Percentiles rank a stretch among this genome's conserved stretches.
phyloP scores from a whole-genome alignment of 345 rosid genomes.

The Heritiera littoralis region DNA sequence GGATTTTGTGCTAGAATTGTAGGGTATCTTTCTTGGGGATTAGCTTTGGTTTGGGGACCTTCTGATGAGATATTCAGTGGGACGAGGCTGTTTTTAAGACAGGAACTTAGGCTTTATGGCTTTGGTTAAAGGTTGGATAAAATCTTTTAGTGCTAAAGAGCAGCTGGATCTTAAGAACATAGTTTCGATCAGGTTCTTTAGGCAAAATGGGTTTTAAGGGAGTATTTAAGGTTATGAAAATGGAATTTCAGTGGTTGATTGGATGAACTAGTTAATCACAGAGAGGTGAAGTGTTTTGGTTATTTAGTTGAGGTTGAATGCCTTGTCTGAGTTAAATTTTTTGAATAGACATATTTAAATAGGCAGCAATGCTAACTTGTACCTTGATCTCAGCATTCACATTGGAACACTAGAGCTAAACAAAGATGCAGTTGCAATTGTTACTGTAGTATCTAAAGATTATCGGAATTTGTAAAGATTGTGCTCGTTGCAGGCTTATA shows the following conservation, averaged over 20 bases:
- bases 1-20: neutral
- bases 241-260: neutral
- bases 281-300: neutral
- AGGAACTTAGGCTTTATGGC: neutral
- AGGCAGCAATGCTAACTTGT: neutral
- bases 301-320: neutral
- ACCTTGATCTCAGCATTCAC: neutral
- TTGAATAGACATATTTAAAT: neutral
- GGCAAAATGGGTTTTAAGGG: neutral
- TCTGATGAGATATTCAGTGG: neutral
- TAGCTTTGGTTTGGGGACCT: neutral
- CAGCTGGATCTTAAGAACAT: neutral
- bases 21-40: neutral
- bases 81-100: neutral
- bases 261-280: neutral
- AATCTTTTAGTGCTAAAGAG: neutral
- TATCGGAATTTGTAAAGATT: neutral
- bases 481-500: neutral
- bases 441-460: neutral
- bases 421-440: neutral
- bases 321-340: neutral
- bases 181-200: neutral
- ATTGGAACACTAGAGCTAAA: neutral
- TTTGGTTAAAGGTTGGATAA: constrained; percentile 1
- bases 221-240: neutral